phyloP scores from a whole-genome alignment of 1,139 yeast genomes.

The Pichia cactophila region DNA sequence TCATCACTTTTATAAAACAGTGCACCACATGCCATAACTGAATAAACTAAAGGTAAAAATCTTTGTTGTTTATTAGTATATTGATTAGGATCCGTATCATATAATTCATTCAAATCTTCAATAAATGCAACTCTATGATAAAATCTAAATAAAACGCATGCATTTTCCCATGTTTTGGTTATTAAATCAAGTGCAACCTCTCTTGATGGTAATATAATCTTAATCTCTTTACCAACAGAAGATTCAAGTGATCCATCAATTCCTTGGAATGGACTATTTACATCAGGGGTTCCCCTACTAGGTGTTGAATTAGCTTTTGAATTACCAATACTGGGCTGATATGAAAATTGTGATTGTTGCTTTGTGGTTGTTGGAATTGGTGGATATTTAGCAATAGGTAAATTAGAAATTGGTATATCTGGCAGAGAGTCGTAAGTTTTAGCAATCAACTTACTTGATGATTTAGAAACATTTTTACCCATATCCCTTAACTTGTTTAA shows the following conservation, averaged over 20 bases:
- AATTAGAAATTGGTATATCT: constrained; percentile 24
- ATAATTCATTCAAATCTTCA: constrained; percentile 47
- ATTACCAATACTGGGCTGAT: not conserved
- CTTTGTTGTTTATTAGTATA: constrained; percentile 70
- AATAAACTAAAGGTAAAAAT: constrained; percentile 70
- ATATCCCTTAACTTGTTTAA: constrained; percentile 22
- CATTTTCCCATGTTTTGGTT: constrained; percentile 75
- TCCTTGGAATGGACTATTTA: constrained; percentile 16
- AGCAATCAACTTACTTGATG: constrained; percentile 19
- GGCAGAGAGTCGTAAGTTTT: constrained; percentile 24
- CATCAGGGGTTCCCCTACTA: not conserved
- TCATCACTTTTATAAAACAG: constrained; percentile 48
- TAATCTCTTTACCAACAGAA: constrained; percentile 42
- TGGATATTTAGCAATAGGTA: constrained; percentile 18
- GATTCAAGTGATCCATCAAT: constrained; percentile 35
- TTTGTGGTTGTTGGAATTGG: not conserved
- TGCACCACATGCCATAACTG: constrained; percentile 67
- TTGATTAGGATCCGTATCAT: constrained; percentile 60
- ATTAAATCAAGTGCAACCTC: constrained; percentile 65
- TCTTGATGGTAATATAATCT: constrained; percentile 67
- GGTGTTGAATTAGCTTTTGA: not conserved
- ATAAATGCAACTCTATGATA: constrained; percentile 77
- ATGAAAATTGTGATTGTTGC: not conserved
- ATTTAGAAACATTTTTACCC: constrained; percentile 15
- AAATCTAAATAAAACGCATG: constrained; percentile 77